Percentiles rank a stretch among this genome's conserved stretches.
These are phyloP conservation scores for Rhizopogon vulgaris DNA, from an alignment of 768 basidiomycete genomes.

Conservation along the genomic window DNA sequence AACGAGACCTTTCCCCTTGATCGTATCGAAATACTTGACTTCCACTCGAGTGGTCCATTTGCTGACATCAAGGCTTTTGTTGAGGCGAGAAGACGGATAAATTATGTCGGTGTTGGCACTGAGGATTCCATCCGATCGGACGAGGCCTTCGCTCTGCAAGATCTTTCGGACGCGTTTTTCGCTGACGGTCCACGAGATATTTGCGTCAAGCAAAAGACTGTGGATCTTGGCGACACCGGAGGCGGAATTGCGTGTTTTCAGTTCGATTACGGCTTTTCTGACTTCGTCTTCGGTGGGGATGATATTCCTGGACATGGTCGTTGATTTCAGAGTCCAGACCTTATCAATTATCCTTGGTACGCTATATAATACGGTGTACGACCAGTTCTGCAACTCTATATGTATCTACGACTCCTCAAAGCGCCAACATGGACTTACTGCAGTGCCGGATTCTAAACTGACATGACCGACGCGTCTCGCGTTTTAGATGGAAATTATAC, in stretches of 20 bases:
- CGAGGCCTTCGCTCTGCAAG: conserved; percentile 53
- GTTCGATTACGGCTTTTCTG: conserved; percentile 41
- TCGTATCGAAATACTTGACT: conserved; percentile 60
- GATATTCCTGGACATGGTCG: conserved; percentile 6
- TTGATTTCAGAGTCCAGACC: not conserved
- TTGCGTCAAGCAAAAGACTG: conserved; percentile 45
- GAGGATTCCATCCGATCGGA: conserved; percentile 16
- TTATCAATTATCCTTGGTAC: not conserved
- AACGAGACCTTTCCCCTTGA: conserved; percentile 81
- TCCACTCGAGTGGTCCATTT: conserved; percentile 60
- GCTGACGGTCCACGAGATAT: conserved; percentile 73
- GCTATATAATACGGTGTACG: no score
- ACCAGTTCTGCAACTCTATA: no score
- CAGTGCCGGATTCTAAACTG: no score
- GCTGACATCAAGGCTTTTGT: conserved; percentile 53
- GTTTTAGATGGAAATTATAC: no score
- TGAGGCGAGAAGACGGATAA: conserved; percentile 59
- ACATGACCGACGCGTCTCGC: no score
- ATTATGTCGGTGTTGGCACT: conserved; percentile 12
- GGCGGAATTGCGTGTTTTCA: conserved; percentile 52
- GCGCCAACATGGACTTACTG: no score
- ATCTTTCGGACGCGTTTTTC: conserved; percentile 78
- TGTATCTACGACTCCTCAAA: no score
- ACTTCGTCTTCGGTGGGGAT: conserved; percentile 62
- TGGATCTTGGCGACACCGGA: conserved; percentile 74